Base-by-base conservation (phyloP, 257 asterid species). In the Solanum dulcamara region DNA sequence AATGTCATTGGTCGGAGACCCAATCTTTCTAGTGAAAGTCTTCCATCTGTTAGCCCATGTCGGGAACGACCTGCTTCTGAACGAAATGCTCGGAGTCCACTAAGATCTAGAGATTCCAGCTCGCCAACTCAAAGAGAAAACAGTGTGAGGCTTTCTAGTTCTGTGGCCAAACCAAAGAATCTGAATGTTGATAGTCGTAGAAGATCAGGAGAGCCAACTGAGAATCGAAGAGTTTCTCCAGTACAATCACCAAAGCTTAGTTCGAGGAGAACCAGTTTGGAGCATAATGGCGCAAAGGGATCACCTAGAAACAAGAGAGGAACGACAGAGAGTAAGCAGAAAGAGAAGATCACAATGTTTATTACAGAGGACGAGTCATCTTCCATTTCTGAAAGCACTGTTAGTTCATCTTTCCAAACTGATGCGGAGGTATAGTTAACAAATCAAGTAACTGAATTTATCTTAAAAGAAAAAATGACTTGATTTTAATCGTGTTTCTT, bases 321-420 rank as follows among this genome's bases (percentile, higher is more conserved):
- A 46, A 85, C 87, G 85, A 83, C 87, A 3, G 91, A 85, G 84
- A 85, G 85, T 83, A 85, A 86, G 86, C 91, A 87, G 70, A 94
- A 88, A 64, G 95, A 92, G 85, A 91, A 92, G 90, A 90, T 83
- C 88, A 83, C 91, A 0, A 86, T 85, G 74, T 84, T 84, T 28
- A 85, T 44, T 2, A 88, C 92, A 20, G 98, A 95, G 90, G 98
- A 95, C 67, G 98, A 93, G 71, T 90, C 97, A 66, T 95, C 97
- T 20, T 94, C 98, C 86, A 85, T 93, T 50, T 93, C 97, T 50
- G 97, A 91, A 64, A 93, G 98, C 87, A 93, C 96, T 32, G 85
- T 89, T 81, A 92, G 97, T 55, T 90, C 97, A 6, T 89, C 97
- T 35, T 91, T 90, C 24, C 92, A 88, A 48, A 91, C 93, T 24